Evolutionary conservation across 495 filamentous ascomycete species (phyloP).

Genomic region (Collariella sp.): DNA sequence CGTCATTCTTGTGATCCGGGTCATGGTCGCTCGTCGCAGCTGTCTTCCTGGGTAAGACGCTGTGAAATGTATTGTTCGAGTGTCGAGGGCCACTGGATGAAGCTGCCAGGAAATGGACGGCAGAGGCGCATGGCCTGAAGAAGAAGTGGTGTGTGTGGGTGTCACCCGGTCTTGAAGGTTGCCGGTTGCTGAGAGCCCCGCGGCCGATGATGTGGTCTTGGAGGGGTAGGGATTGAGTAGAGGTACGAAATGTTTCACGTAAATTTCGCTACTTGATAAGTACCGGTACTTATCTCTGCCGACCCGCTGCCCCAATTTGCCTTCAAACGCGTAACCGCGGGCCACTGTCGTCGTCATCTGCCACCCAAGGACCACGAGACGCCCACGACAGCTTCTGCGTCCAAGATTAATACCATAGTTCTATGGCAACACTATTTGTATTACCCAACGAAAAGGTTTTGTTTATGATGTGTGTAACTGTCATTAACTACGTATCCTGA

Average conservation of each 20-base stretch:
- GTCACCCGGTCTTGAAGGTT: slow-evolving; percentile 1
- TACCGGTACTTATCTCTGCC: background rate
- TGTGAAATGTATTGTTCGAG: background rate
- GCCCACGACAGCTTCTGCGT: background rate
- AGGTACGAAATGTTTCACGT: background rate
- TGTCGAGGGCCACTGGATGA: background rate
- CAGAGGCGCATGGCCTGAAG: background rate
- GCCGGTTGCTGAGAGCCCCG: background rate
- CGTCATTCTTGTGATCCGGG: slow-evolving; percentile 19
- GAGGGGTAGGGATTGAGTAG: background rate
- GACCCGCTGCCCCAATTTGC: background rate
- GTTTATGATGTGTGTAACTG: no score
- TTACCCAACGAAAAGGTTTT: background rate
- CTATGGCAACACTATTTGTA: background rate
- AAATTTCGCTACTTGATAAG: background rate
- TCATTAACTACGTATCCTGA: background rate
- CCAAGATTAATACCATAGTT: no score
- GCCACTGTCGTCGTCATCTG: slow-evolving; percentile 6
- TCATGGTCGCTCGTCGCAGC: slow-evolving; percentile 12
- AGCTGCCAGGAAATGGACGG: background rate
- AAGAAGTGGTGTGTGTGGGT: background rate
- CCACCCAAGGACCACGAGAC: background rate
- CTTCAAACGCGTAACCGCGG: slow-evolving; percentile 3
- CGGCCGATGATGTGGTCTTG: slow-evolving; percentile 5
- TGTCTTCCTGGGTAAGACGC: background rate